Evolutionary conservation across 208 protist genomes (phyloP).

Genomic region (Balamuthia mandrillaris): DNA sequence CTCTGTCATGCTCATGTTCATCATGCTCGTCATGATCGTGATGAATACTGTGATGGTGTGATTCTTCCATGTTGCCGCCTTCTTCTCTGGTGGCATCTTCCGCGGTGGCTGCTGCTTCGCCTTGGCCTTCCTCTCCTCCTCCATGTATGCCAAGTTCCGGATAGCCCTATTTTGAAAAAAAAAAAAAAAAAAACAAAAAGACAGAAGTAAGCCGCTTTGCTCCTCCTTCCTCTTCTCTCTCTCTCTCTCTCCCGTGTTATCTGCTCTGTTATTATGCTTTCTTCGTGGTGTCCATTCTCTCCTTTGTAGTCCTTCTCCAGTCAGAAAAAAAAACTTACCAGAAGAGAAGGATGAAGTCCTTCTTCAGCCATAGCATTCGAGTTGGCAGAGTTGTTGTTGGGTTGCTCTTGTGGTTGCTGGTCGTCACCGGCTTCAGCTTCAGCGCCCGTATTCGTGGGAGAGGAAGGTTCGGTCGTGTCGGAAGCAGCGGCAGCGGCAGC

Average conservation of each 20-base stretch:
- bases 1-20: not conserved
- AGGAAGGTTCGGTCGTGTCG: not conserved
- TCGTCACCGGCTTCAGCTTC: not conserved
- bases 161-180: too few species aligned
- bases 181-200: too few species aligned
- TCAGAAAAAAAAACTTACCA: not conserved
- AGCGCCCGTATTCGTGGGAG: not conserved
- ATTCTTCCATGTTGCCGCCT: too few species aligned
- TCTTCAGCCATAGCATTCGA: not conserved
- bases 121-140: too few species aligned
- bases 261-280: too few species aligned
- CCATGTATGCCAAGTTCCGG: too few species aligned
- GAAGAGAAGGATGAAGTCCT: not conserved
- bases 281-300: not conserved
- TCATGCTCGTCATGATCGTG: slow-evolving; percentile 1
- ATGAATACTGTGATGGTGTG: not conserved
- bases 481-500: too few species aligned
- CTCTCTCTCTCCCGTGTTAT: not conserved
- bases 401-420: not conserved
- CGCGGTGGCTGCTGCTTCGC: too few species aligned
- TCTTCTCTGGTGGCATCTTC: too few species aligned
- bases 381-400: not conserved
- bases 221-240: too few species aligned
- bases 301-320: not conserved
- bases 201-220: too few species aligned